Percentiles rank a stretch among this genome's conserved stretches.
phyloP scores from a whole-genome alignment of 177 flowering plant species.

The Tripterygium wilfordii region DNA sequence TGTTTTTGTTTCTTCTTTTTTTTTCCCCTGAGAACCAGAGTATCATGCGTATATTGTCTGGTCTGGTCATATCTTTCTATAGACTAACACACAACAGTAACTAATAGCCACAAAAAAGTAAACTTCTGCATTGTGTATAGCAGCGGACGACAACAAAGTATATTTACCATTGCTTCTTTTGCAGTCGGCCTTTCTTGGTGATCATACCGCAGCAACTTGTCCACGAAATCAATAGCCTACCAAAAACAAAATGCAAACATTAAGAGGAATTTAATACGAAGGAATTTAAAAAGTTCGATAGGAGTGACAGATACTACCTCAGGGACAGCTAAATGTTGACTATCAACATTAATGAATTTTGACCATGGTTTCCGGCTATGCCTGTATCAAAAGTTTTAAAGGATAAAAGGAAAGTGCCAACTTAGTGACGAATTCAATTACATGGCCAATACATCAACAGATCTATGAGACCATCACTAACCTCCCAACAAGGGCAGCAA shows the following conservation, averaged over 20 bases:
- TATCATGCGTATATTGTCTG: too few relatives aligned
- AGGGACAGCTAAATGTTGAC: slow-evolving; percentile 89
- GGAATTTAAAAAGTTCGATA: neutral
- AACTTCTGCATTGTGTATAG: neutral
- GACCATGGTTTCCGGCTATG: slow-evolving; percentile 91
- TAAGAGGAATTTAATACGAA: too few relatives aligned
- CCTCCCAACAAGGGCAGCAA: slow-evolving; percentile 95
- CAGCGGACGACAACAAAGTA: too few relatives aligned
- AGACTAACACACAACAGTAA: too few relatives aligned
- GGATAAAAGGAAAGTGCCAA: neutral
- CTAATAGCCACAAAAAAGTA: too few relatives aligned
- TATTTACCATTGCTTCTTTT: slow-evolving; percentile 95
- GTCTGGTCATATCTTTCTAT: too few relatives aligned
- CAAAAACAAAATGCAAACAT: slow-evolving; percentile 3
- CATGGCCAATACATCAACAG: too few relatives aligned
- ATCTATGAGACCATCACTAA: slow-evolving; percentile 25
- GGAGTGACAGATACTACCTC: slow-evolving; percentile 49
- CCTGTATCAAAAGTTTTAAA: slow-evolving; percentile 41
- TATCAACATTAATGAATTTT: slow-evolving; percentile 76
- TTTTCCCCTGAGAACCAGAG: too few relatives aligned
- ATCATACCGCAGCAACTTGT: slow-evolving; percentile 93
- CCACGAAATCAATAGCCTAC: slow-evolving; percentile 90
- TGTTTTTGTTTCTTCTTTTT: too few relatives aligned
- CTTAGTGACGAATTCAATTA: neutral
- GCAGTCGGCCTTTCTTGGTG: slow-evolving; percentile 99